Evolutionary conservation across 2,329 filamentous ascomycete genomes (phyloP), one percentile per base, ranked within the genome.

Genomic region (Alternaria sp.): DNA sequence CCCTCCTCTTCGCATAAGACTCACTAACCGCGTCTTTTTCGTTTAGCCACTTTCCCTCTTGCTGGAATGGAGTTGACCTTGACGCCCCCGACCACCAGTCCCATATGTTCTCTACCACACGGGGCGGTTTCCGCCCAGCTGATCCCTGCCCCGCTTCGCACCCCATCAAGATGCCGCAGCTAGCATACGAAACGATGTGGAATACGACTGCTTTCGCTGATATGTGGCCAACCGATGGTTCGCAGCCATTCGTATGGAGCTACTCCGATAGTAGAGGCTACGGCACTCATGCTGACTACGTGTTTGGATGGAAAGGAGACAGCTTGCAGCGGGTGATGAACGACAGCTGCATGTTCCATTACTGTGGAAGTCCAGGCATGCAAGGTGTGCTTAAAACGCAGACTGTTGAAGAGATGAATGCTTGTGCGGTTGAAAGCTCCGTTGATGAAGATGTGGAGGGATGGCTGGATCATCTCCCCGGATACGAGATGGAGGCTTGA

Each of bases 1-100:
- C 7, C 2, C 32, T 18, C 4, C 32, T 38, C 24, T 12, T 18
- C 9, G 4, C 14, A 18, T 16, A 20, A 26, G 34, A 49, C 32
- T 30, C 26, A 18, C 55, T 43, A 20, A 57, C 22, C 28, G 32
- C 46, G 14, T 36, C 14, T 24, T 12, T 49, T 24, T 22, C 18
- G 32, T 55, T 51, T 63, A 41, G 72, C 32, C 70, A 73, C 54
- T 73, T 72, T 44, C 69, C 66, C 49, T 67, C 63, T 51, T 92
- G 89, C 83, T 91, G 90, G 84, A 85, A 92, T 77, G 89, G 51
- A 24, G n/a, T 36, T 12, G 38, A 49, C 36, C 53, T 49, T 30
- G 44, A 49, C 44, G 42, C 44, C 88, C 43, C 77, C 79, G 55
- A 76, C 83, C 48, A 87, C 80, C 65, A 71, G 51, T 58, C 60